Percentiles rank a stretch among this genome's conserved stretches.
Conservation (phyloP, 805 yeast genomes). For the Wickerhamomyces ciferrii region DNA sequence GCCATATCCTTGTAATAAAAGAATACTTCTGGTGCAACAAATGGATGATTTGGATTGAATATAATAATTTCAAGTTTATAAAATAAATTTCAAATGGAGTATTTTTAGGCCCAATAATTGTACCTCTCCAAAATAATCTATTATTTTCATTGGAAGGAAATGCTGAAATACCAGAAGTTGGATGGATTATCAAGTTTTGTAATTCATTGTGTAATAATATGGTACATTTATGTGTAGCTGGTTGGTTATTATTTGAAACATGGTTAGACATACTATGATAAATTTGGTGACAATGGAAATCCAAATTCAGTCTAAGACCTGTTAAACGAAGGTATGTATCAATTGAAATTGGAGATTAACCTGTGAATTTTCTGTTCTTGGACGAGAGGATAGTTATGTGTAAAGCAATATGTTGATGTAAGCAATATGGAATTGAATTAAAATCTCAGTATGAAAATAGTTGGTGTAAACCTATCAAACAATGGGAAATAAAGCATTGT, state of each 20-base stretch:
- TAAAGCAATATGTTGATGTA: too few relatives aligned
- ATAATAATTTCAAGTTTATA: conserved; percentile 41
- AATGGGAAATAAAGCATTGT: neutral
- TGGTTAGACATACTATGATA: neutral
- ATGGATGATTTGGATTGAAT: conserved; percentile 55
- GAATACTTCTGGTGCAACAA: conserved; percentile 52
- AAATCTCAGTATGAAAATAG: neutral
- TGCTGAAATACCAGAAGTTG: conserved; percentile 46
- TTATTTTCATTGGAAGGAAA: conserved; percentile 50
- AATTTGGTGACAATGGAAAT: too few relatives aligned
- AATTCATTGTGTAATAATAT: conserved; percentile 13
- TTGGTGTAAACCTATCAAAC: neutral
- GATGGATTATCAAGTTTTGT: conserved; percentile 45
- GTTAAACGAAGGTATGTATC: too few relatives aligned
- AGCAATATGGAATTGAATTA: neutral
- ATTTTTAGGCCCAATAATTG: conserved; percentile 51
- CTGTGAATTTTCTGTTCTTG: too few relatives aligned
- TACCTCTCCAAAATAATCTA: conserved; percentile 42
- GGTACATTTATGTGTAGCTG: neutral
- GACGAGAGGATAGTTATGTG: too few relatives aligned
- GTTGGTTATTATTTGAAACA: neutral
- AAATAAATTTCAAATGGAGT: conserved; percentile 45
- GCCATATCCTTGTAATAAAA: conserved; percentile 32
- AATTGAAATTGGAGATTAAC: too few relatives aligned
- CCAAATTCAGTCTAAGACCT: too few relatives aligned